phyloP scores from a whole-genome alignment of 345 rosid species.

The Gossypium raimondii region DNA sequence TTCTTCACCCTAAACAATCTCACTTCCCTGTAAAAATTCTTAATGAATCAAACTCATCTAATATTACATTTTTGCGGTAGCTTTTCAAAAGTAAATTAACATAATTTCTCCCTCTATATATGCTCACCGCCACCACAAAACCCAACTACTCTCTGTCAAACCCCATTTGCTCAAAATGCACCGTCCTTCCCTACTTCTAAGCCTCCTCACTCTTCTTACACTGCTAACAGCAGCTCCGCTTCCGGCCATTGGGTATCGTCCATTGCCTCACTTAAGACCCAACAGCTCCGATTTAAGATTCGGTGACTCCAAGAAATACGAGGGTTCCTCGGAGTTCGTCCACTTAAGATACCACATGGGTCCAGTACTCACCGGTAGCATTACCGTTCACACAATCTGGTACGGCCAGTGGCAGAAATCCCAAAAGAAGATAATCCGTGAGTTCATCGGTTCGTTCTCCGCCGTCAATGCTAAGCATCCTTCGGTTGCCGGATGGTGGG shows the following conservation, averaged over 20 bases:
- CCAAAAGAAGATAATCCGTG: conserved; percentile 81
- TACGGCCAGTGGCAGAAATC: conserved; percentile 72
- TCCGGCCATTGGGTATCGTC: conserved; percentile 51
- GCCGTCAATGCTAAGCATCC: conserved; percentile 49
- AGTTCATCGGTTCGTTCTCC: conserved; percentile 76
- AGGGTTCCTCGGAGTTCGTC: conserved; percentile 90
- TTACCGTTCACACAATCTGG: conserved; percentile 88
- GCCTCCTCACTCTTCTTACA: conserved; percentile 27
- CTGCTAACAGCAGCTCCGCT: conserved; percentile 19
- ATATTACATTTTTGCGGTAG: no score
- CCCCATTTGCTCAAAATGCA: conserved; percentile 18
- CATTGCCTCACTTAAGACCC: conserved; percentile 51
- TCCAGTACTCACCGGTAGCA: conserved; percentile 77
- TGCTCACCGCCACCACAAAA: neutral
- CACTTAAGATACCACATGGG: conserved; percentile 91
- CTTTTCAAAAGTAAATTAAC: neutral
- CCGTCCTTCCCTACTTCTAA: conserved; percentile 29
- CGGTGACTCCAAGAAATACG: conserved; percentile 65
- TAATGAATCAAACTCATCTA: no score
- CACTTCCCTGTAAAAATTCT: no score
- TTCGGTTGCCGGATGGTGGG: conserved; percentile 93
- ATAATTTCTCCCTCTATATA: conserved; percentile 12
- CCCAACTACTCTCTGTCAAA: neutral
- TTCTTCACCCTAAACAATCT: neutral
- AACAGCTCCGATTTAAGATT: conserved; percentile 49